These are phyloP conservation scores for Grifola frondosa DNA, from an alignment of 1,284 basidiomycete species.

Conservation along the genomic window DNA sequence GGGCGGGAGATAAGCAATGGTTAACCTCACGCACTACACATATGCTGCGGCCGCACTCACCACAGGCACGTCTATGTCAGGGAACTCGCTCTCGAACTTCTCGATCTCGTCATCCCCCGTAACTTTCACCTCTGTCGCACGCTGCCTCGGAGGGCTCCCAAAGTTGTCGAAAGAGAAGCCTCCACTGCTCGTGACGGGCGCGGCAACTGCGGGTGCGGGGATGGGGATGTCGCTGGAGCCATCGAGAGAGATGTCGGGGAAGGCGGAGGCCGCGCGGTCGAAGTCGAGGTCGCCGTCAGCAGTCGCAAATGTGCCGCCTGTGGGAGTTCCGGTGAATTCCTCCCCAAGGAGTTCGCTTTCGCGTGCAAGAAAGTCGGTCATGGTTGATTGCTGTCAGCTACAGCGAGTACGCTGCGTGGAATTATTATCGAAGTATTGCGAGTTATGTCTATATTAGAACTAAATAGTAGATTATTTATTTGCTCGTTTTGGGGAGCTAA, in stretches of 20 bases:
- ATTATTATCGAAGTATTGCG: too few species aligned
- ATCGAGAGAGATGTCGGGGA: slow-evolving; percentile 82
- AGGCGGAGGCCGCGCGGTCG: slow-evolving; percentile 76
- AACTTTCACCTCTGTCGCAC: slow-evolving; percentile 63
- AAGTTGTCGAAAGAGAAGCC: slow-evolving; percentile 70
- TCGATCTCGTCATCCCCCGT: slow-evolving; percentile 88
- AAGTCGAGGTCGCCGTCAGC: slow-evolving; percentile 64
- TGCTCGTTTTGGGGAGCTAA: too few species aligned
- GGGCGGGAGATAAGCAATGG: not conserved
- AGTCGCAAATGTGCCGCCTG: slow-evolving; percentile 28
- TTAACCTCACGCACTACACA: not conserved
- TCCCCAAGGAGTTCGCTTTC: slow-evolving; percentile 37
- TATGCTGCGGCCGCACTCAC: slow-evolving; percentile 37
- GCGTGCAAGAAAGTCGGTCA: slow-evolving; percentile 36
- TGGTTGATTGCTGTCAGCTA: too few species aligned
- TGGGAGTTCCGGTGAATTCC: slow-evolving; percentile 31
- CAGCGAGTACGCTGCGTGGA: too few species aligned
- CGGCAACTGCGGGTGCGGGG: slow-evolving; percentile 37
- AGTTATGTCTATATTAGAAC: too few species aligned
- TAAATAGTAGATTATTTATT: too few species aligned
- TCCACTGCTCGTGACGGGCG: slow-evolving; percentile 24
- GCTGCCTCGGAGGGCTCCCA: slow-evolving; percentile 45
- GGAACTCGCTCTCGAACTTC: slow-evolving; percentile 90
- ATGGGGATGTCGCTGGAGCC: slow-evolving; percentile 55
- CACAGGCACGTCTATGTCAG: slow-evolving; percentile 70